Evolutionary conservation across 2,329 filamentous ascomycete species (phyloP).

Genomic region (Scolecobasidium constrictum): DNA sequence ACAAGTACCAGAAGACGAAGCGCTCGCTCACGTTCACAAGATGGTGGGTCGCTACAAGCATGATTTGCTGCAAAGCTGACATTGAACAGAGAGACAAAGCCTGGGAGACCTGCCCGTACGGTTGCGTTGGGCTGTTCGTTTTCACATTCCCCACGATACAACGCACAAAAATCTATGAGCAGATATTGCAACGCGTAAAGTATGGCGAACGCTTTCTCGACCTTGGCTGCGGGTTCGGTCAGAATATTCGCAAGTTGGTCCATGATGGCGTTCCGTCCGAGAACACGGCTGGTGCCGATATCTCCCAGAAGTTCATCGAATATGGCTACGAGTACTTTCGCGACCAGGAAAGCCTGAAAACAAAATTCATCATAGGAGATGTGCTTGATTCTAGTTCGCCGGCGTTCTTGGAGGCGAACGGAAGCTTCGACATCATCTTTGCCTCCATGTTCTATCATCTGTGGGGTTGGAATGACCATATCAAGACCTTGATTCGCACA

Average conservation of each 20-base stretch:
- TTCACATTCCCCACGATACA: slow-evolving; percentile 6
- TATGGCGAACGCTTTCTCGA: slow-evolving; percentile 28
- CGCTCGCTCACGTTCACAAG: slow-evolving; percentile 1
- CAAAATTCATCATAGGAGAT: slow-evolving; percentile 33
- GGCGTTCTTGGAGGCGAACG: slow-evolving; percentile 23
- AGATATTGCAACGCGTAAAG: slow-evolving; percentile 23
- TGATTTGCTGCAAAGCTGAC: background rate
- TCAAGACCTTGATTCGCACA: slow-evolving; percentile 21
- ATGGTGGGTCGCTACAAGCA: slow-evolving; percentile 1
- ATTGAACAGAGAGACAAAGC: slow-evolving; percentile 6
- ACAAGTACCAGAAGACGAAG: background rate
- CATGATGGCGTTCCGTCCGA: slow-evolving; percentile 23
- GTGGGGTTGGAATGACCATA: slow-evolving; percentile 24
- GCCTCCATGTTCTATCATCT: slow-evolving; percentile 30
- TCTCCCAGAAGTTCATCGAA: slow-evolving; percentile 35
- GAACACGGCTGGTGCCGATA: slow-evolving; percentile 29
- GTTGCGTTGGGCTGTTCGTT: slow-evolving; percentile 6
- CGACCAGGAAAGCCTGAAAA: slow-evolving; percentile 21
- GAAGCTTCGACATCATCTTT: slow-evolving; percentile 27
- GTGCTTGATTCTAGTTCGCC: slow-evolving; percentile 11
- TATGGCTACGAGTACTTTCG: slow-evolving; percentile 34
- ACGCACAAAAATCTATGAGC: background rate
- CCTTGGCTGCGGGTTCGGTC: slow-evolving; percentile 34
- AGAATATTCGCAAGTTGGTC: slow-evolving; percentile 33
- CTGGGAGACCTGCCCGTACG: slow-evolving; percentile 6